These are phyloP conservation scores for Cetradonia linearis DNA, from an alignment of 495 filamentous ascomycete genomes.

Conservation along the genomic window DNA sequence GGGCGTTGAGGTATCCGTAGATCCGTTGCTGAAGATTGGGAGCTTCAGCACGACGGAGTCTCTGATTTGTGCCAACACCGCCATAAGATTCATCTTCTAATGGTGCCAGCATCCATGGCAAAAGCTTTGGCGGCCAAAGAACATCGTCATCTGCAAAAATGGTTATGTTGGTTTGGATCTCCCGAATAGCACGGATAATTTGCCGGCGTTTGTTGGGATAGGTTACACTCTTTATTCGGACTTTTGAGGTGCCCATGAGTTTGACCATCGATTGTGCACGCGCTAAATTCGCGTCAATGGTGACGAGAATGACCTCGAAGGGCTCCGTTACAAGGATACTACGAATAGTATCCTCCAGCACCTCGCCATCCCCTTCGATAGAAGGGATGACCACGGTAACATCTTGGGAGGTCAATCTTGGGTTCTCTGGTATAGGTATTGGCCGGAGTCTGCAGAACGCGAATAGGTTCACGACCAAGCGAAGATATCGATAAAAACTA, in stretches of 20 bases:
- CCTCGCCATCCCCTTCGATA: conserved; percentile 51
- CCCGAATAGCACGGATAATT: conserved; percentile 69
- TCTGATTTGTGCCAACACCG: conserved; percentile 74
- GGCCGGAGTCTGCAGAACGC: conserved; percentile 57
- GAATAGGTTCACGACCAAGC: conserved; percentile 53
- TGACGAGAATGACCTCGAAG: conserved; percentile 50
- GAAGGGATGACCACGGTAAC: conserved; percentile 67
- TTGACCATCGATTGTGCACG: conserved; percentile 44
- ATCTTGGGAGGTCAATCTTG: conserved; percentile 55
- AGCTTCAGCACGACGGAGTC: conserved; percentile 53
- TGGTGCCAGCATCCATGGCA: conserved; percentile 75
- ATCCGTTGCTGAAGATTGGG: conserved; percentile 47
- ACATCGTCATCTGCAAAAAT: conserved; percentile 86
- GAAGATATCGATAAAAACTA: conserved; percentile 53
- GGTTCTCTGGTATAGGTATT: conserved; percentile 49
- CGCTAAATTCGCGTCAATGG: conserved; percentile 52
- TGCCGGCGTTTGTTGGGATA: conserved; percentile 77
- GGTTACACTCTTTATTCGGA: conserved; percentile 43
- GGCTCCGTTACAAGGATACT: conserved; percentile 48
- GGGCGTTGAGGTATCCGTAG: conserved; percentile 70
- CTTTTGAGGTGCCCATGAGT: conserved; percentile 42
- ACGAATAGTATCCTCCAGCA: conserved; percentile 49
- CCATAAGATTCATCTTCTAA: conserved; percentile 70
- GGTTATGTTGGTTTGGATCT: conserved; percentile 62
- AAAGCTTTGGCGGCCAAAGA: conserved; percentile 63